Conservation (phyloP, 106 monocot species). For the Amphibolis antarctica region DNA sequence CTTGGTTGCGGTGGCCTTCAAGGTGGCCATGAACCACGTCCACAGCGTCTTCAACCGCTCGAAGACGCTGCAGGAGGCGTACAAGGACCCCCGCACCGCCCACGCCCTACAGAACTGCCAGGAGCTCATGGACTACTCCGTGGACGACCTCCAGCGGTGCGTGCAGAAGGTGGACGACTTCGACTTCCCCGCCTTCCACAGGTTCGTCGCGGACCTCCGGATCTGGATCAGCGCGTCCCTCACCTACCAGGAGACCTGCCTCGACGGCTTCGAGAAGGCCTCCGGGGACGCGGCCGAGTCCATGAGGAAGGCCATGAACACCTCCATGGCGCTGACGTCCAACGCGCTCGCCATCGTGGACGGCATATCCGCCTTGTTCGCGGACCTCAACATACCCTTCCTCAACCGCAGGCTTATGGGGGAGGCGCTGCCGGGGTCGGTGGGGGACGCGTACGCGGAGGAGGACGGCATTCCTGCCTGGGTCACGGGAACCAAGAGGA, state of each 20-base stretch:
- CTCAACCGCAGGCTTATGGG: conserved; percentile 22
- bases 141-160: conserved; percentile 35
- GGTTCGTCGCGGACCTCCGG: conserved; percentile 35
- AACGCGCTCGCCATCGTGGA: conserved; percentile 53
- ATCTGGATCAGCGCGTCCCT: conserved; percentile 53
- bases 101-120: conserved; percentile 34
- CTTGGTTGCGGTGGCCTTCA: conserved; percentile 33
- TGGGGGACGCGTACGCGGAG: too few relatives aligned
- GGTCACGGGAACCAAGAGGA: conserved; percentile 14
- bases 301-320: conserved; percentile 45
- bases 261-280: conserved; percentile 51
- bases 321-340: conserved; percentile 24
- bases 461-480: conserved; percentile 16
- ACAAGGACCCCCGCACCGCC: conserved; percentile 33
- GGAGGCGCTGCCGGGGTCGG: too few relatives aligned
- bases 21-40: conserved; percentile 21
- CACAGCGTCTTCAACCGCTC: conserved; percentile 30
- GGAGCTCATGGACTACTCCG: conserved; percentile 42
- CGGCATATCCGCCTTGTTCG: conserved; percentile 13
- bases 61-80: conserved; percentile 14
- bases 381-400: conserved; percentile 15
- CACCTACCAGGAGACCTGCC: conserved; percentile 53
- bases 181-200: conserved; percentile 13
- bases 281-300: conserved; percentile 23
- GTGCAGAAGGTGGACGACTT: conserved; percentile 9